These are phyloP conservation scores for Silene vulgaris DNA, from an alignment of 179 eudicot genomes.

Conservation along the genomic window DNA sequence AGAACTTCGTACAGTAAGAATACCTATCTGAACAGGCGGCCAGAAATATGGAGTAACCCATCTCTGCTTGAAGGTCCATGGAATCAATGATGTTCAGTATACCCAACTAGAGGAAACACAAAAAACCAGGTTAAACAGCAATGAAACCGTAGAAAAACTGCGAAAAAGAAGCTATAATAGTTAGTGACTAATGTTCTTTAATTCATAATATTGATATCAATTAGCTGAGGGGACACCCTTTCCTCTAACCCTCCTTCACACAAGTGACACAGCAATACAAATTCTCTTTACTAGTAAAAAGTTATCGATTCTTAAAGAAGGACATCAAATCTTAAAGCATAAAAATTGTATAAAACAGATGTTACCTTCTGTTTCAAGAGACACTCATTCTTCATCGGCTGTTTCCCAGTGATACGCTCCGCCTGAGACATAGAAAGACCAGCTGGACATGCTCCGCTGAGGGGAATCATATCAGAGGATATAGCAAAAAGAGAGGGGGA, in stretches of 20 bases:
- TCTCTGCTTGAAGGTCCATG: slow-evolving; percentile 66
- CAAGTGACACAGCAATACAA: not conserved
- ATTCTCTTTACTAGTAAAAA: not conserved
- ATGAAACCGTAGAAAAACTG: slow-evolving; percentile 3
- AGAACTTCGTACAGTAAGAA: slow-evolving; percentile 21
- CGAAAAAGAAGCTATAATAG: not conserved
- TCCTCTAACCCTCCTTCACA: slow-evolving; percentile 11
- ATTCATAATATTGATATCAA: slow-evolving; percentile 1
- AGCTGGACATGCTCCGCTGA: slow-evolving; percentile 67
- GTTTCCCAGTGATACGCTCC: slow-evolving; percentile 70
- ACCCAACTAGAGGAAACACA: slow-evolving; percentile 50
- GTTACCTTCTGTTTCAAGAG: slow-evolving; percentile 68
- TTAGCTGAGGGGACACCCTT: not conserved
- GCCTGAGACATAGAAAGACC: slow-evolving; percentile 75
- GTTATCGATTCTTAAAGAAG: not conserved
- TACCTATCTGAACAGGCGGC: slow-evolving; percentile 82
- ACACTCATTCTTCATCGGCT: slow-evolving; percentile 43
- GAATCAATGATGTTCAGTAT: slow-evolving; percentile 68
- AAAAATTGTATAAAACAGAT: not conserved
- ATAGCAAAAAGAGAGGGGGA: not conserved
- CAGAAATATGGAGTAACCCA: slow-evolving; percentile 65
- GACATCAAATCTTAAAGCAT: slow-evolving; percentile 1
- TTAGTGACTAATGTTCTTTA: not conserved
- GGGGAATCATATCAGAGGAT: not conserved
- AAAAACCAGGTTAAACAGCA: not conserved